phyloP scores from a whole-genome alignment of 257 asterid genomes.

The Lavandula angustifolia region DNA sequence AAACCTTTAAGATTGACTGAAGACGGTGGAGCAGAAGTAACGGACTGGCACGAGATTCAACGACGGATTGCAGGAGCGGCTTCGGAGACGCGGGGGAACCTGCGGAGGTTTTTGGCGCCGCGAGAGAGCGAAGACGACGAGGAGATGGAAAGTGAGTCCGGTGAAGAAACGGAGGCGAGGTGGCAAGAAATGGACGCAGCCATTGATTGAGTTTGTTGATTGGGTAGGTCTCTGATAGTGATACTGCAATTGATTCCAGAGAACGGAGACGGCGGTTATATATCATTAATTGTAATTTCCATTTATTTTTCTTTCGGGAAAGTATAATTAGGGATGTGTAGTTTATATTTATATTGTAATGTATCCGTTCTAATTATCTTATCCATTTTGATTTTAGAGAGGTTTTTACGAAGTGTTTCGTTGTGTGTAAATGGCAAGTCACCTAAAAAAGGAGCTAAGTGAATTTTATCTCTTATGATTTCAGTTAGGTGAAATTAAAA shows the following conservation, averaged over 20 bases:
- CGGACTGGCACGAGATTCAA: slow-evolving; percentile 66
- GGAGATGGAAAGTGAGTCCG: slow-evolving; percentile 50
- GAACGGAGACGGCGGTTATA: background rate
- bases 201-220: slow-evolving; percentile 36
- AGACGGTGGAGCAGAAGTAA: slow-evolving; percentile 51
- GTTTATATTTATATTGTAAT: no score
- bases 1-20: slow-evolving; percentile 63
- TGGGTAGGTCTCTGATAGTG: slow-evolving; percentile 29
- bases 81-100: slow-evolving; percentile 32
- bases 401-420: no score
- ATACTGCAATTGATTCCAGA: slow-evolving; percentile 12
- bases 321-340: no score
- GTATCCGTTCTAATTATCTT: no score
- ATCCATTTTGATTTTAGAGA: no score
- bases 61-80: slow-evolving; percentile 47
- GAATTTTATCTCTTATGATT: no score
- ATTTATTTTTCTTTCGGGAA: no score
- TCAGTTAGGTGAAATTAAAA: no score
- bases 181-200: slow-evolving; percentile 56
- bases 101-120: slow-evolving; percentile 36
- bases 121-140: slow-evolving; percentile 48
- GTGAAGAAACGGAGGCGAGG: slow-evolving; percentile 44
- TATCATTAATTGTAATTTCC: background rate
- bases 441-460: no score
- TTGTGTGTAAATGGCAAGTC: no score